These are phyloP conservation scores for Prunus kanzakura DNA, from an alignment of 306 rosid species.

Conservation along the genomic window DNA sequence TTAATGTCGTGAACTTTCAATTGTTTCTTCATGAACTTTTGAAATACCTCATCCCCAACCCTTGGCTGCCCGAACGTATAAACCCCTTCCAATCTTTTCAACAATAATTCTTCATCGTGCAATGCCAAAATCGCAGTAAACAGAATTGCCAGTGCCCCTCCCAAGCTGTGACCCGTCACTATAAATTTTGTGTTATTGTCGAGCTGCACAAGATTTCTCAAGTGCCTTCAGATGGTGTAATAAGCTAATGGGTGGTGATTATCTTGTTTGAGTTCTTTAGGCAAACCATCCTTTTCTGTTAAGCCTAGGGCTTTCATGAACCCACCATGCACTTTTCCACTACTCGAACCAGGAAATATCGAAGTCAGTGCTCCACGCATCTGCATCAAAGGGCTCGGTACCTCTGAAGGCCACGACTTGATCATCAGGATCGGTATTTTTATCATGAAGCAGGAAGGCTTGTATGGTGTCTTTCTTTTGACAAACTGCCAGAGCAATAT, in stretches of 20 bases:
- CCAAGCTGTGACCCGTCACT: constrained; percentile 64
- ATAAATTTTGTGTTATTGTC: constrained; percentile 37
- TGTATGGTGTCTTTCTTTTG: constrained; percentile 55
- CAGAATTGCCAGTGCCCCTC: constrained; percentile 63
- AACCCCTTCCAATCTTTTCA: constrained; percentile 54
- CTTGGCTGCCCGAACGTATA: constrained; percentile 75
- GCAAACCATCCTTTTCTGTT: constrained; percentile 36
- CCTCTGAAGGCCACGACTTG: constrained; percentile 54
- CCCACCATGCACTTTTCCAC: constrained; percentile 55
- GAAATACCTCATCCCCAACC: constrained; percentile 46
- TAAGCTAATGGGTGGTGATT: constrained; percentile 36
- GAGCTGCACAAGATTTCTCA: constrained; percentile 27
- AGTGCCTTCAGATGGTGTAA: constrained; percentile 37
- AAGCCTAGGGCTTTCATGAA: constrained; percentile 65
- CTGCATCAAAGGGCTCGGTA: constrained; percentile 52
- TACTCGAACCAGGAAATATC: constrained; percentile 63
- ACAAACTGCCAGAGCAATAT: constrained; percentile 28
- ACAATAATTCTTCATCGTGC: constrained; percentile 41
- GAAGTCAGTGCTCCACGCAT: constrained; percentile 56
- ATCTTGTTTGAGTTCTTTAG: constrained; percentile 20
- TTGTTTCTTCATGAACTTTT: constrained; percentile 33
- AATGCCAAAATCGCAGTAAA: constrained; percentile 39
- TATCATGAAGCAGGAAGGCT: constrained; percentile 41
- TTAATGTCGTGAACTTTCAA: constrained; percentile 23
- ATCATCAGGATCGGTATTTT: constrained; percentile 16